Conservation (phyloP, 179 eudicot genomes). For the Beta macrorhiza region DNA sequence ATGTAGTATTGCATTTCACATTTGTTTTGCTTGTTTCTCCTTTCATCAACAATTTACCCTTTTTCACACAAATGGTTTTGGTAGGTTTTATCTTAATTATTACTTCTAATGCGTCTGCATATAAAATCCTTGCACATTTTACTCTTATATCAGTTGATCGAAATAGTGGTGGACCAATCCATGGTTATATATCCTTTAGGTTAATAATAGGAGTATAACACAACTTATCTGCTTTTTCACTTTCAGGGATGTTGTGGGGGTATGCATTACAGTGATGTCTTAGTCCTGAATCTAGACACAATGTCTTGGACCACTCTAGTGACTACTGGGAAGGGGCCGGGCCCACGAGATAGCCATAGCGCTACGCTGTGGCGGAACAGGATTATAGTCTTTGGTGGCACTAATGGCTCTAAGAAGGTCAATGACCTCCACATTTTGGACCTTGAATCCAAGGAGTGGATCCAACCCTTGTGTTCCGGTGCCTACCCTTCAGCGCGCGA, state of each 20-base stretch:
- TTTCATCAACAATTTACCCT: no score
- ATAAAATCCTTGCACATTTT: neutral
- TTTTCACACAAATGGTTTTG: neutral
- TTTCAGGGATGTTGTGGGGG: slow-evolving; percentile 96
- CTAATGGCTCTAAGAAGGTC: slow-evolving; percentile 73
- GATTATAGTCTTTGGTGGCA: slow-evolving; percentile 85
- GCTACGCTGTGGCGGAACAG: slow-evolving; percentile 54
- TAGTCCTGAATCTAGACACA: slow-evolving; percentile 63
- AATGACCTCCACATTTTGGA: slow-evolving; percentile 78
- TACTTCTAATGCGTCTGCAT: neutral
- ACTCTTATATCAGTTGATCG: neutral
- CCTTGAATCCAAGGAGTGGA: slow-evolving; percentile 62
- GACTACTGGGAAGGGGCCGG: slow-evolving; percentile 67
- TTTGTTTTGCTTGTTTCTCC: neutral
- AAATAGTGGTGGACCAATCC: neutral
- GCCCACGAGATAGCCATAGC: slow-evolving; percentile 87
- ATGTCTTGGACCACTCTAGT: slow-evolving; percentile 70
- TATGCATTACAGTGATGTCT: slow-evolving; percentile 82
- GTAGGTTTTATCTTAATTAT: neutral
- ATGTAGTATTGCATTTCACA: neutral
- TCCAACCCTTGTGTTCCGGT: slow-evolving; percentile 56
- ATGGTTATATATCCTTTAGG: neutral
- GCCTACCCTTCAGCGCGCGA: slow-evolving; percentile 73
- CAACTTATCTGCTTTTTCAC: slow-evolving; percentile 1
- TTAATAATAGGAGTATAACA: neutral